A percentile compares a stretch with the other conserved stretches of the same genome.
Conservation (phyloP, 768 basidiomycete genomes). For the Tricholoma terreum region DNA sequence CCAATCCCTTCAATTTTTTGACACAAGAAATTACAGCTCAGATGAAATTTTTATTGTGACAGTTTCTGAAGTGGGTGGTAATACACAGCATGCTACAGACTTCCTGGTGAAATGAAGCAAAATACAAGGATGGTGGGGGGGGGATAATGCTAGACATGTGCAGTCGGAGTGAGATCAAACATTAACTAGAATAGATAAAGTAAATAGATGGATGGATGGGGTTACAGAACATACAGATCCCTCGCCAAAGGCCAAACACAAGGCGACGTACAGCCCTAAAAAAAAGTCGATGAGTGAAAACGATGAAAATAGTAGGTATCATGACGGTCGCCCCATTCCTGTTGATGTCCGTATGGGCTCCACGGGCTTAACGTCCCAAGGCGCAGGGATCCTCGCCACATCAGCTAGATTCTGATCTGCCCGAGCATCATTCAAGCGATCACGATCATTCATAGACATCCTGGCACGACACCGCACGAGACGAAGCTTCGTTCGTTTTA, state of each 20-base stretch:
- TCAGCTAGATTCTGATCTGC: constrained; percentile 80
- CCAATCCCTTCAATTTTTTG: too few relatives aligned
- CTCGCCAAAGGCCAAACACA: not conserved
- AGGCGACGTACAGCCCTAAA: not conserved
- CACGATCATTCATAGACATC: constrained; percentile 73
- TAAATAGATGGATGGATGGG: not conserved
- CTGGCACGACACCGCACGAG: constrained; percentile 74
- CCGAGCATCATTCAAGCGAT: constrained; percentile 71
- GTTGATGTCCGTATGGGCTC: constrained; percentile 7
- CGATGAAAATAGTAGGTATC: constrained; percentile 1
- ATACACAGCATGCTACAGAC: not conserved
- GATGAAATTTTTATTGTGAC: too few relatives aligned
- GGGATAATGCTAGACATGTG: not conserved
- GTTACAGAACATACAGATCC: not conserved
- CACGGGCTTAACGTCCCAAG: constrained; percentile 58
- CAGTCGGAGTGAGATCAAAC: not conserved
- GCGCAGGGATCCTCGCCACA: constrained; percentile 65
- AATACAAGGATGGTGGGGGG: constrained; percentile 7
- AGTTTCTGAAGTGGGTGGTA: not conserved
- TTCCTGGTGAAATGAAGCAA: constrained; percentile 4
- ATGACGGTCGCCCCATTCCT: constrained; percentile 8
- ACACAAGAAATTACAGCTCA: too few relatives aligned
- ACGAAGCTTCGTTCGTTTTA: constrained; percentile 79
- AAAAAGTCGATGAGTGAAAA: not conserved
- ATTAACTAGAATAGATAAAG: constrained; percentile 4